These are phyloP conservation scores for Podaxis mareebaensis DNA, from an alignment of 768 basidiomycete genomes.

Conservation along the genomic window DNA sequence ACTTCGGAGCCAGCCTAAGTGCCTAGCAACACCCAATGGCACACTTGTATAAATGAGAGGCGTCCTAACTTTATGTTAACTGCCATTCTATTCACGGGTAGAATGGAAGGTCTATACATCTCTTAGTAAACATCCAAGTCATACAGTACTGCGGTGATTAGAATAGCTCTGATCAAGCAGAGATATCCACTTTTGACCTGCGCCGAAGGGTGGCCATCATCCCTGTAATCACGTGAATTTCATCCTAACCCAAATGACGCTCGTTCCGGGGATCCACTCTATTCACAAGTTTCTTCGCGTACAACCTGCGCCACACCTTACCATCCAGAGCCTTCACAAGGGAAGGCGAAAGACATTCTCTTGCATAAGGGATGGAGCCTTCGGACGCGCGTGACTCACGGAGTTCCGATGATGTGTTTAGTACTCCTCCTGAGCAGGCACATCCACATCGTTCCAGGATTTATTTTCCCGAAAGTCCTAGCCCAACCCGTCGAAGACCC, in stretches of 20 bases:
- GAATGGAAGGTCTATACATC: not conserved
- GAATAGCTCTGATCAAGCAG: not conserved
- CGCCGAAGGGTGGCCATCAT: not conserved
- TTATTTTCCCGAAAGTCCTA: conserved; percentile 11
- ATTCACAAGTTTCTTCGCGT: not conserved
- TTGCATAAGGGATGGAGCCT: conserved; percentile 22
- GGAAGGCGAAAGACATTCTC: not conserved
- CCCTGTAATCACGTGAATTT: conserved; percentile 5
- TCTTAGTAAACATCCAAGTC: not conserved
- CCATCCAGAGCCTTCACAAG: not conserved
- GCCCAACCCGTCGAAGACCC: conserved; percentile 17
- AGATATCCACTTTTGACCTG: not conserved
- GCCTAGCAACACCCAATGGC: no score
- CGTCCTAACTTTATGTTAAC: not conserved
- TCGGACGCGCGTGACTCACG: conserved; percentile 20
- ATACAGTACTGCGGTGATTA: not conserved
- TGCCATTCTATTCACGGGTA: not conserved
- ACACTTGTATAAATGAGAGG: no score
- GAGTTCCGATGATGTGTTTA: conserved; percentile 29
- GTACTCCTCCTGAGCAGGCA: conserved; percentile 17
- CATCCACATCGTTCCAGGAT: conserved; percentile 8
- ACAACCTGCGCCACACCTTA: not conserved
- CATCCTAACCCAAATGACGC: not conserved
- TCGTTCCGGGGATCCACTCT: not conserved
- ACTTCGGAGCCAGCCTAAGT: no score